Percentiles rank a stretch among this genome's conserved stretches.
These are phyloP conservation scores for Akanthomyces dipterigenus DNA, from an alignment of 2,329 filamentous ascomycete genomes.

Conservation along the genomic window DNA sequence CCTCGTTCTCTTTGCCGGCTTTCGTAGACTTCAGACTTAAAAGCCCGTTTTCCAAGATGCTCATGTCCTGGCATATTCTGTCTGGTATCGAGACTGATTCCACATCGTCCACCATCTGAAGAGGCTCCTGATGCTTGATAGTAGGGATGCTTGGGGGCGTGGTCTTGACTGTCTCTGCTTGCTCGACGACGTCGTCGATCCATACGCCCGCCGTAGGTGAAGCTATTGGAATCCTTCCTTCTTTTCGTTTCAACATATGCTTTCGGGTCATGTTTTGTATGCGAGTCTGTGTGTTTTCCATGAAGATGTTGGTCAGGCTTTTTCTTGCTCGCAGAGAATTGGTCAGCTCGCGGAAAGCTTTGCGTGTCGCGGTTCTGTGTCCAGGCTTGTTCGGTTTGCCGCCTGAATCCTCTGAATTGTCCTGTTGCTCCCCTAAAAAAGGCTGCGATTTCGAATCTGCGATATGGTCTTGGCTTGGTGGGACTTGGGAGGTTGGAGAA, in stretches of 20 bases:
- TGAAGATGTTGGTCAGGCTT: neutral
- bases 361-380: neutral
- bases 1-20: slow-evolving; percentile 1
- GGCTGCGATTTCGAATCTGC: neutral
- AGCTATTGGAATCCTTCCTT: neutral
- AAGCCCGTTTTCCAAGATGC: neutral
- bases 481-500: slow-evolving; percentile 5
- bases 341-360: slow-evolving; percentile 31
- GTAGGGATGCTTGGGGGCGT: neutral
- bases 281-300: neutral
- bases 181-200: neutral
- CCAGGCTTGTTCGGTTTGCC: neutral
- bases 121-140: neutral
- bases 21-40: neutral
- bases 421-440: slow-evolving; percentile 17
- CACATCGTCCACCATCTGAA: neutral
- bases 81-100: neutral
- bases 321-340: neutral
- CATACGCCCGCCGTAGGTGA: neutral
- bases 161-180: neutral
- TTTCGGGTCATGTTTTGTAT: neutral
- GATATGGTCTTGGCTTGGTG: neutral
- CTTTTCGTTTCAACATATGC: neutral
- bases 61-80: neutral
- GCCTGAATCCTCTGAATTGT: neutral